Conservation (phyloP, 2,329 filamentous ascomycete species). For the Stagonosporopsis cucurbitacearum region DNA sequence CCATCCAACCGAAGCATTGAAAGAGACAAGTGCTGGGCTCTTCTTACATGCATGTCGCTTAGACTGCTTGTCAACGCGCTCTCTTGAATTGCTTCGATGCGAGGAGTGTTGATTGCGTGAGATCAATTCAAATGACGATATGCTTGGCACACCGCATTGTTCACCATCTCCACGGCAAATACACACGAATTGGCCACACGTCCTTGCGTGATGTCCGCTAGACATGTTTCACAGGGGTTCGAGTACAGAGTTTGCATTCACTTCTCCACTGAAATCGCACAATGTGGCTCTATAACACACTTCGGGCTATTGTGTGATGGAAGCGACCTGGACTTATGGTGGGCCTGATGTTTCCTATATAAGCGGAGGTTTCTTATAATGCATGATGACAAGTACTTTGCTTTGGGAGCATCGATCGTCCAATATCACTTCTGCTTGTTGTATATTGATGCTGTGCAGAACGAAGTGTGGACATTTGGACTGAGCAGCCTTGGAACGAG, state of each 20-base stretch:
- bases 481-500: not conserved
- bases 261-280: conserved; percentile 6
- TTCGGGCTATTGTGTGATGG: not conserved
- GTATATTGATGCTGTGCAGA: not conserved
- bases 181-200: not conserved
- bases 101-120: conserved; percentile 9
- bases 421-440: not conserved
- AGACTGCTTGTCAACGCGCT: not conserved
- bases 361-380: not conserved
- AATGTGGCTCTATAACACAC: not conserved
- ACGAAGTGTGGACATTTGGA: not conserved
- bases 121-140: conserved; percentile 19
- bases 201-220: conserved; percentile 18
- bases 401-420: not conserved
- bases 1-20: not conserved
- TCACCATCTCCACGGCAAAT: conserved; percentile 8
- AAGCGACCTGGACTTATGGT: not conserved
- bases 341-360: not conserved
- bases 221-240: not conserved
- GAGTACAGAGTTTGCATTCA: conserved; percentile 1
- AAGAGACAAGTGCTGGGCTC: not conserved
- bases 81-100: conserved; percentile 18
- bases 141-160: conserved; percentile 20
- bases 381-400: not conserved
- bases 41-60: not conserved